phyloP scores from a whole-genome alignment of 2,329 filamentous ascomycete species.

The Botrytis cinerea region DNA sequence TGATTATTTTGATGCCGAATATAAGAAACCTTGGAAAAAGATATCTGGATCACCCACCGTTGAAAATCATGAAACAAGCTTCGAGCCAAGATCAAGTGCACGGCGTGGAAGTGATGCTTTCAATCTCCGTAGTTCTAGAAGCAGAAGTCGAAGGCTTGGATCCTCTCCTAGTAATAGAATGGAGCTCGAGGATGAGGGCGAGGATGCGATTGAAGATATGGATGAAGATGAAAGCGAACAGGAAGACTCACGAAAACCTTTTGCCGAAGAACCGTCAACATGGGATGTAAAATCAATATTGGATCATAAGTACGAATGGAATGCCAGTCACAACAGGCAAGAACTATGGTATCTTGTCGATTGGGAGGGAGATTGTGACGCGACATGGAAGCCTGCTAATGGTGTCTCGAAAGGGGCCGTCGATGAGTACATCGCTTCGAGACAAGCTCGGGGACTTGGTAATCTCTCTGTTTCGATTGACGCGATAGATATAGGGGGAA shows the following conservation, averaged over 20 bases:
- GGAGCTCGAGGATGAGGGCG: not conserved
- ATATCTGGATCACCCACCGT: not conserved
- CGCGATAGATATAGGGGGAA: not conserved
- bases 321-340: constrained; percentile 11
- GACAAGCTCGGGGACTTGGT: constrained; percentile 15
- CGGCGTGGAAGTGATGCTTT: not conserved
- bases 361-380: constrained; percentile 35
- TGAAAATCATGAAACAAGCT: not conserved
- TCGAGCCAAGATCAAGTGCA: not conserved
- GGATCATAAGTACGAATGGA: constrained; percentile 25
- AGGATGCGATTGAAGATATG: not conserved
- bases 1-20: constrained; percentile 6
- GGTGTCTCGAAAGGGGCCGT: constrained; percentile 30
- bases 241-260: constrained; percentile 15
- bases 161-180: not conserved
- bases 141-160: constrained; percentile 13
- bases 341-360: constrained; percentile 34
- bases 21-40: constrained; percentile 4
- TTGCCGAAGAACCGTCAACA: constrained; percentile 18
- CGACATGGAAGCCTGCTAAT: constrained; percentile 37
- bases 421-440: constrained; percentile 24
- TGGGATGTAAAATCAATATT: constrained; percentile 34
- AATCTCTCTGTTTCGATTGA: constrained; percentile 1
- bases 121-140: constrained; percentile 8
- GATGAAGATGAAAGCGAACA: constrained; percentile 11